Conservation (phyloP, 1,284 basidiomycete genomes). For the Cutaneotrichosporon sp. region DNA sequence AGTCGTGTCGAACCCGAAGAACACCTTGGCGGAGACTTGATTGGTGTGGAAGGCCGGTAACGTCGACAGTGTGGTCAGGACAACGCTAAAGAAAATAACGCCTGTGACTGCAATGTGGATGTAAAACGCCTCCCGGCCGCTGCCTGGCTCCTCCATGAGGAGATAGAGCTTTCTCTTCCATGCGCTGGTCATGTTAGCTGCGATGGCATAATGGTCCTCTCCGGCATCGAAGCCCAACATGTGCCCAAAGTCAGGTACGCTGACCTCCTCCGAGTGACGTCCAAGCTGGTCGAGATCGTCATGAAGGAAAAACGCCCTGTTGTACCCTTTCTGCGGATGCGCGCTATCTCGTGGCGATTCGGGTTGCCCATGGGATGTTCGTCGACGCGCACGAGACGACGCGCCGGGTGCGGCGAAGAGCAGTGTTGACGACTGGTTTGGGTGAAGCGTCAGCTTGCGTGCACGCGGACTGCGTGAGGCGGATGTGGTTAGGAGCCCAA, state of each 20-base stretch:
- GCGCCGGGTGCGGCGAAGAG: slow-evolving; percentile 28
- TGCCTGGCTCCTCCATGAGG: slow-evolving; percentile 47
- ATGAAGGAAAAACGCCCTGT: slow-evolving; percentile 12
- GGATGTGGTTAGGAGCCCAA: slow-evolving; percentile 23
- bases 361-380: neutral
- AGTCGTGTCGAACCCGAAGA: slow-evolving; percentile 70
- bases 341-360: neutral
- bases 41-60: slow-evolving; percentile 67
- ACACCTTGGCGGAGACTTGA: slow-evolving; percentile 60
- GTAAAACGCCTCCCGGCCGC: slow-evolving; percentile 45
- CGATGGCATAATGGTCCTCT: slow-evolving; percentile 47
- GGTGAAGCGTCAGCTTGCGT: slow-evolving; percentile 34
- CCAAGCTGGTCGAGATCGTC: slow-evolving; percentile 15
- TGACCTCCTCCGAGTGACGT: slow-evolving; percentile 31
- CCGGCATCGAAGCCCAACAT: slow-evolving; percentile 45
- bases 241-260: slow-evolving; percentile 45
- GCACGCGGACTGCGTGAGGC: slow-evolving; percentile 8
- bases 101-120: slow-evolving; percentile 46
- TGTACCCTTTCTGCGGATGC: neutral
- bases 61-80: slow-evolving; percentile 78
- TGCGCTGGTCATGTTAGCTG: slow-evolving; percentile 33
- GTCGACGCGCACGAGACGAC: slow-evolving; percentile 8
- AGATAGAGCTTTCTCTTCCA: slow-evolving; percentile 49
- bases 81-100: slow-evolving; percentile 56
- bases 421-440: slow-evolving; percentile 25